Evolutionary conservation across 495 filamentous ascomycete genomes (phyloP).

Genomic region (Astrocystis sublimbata): DNA sequence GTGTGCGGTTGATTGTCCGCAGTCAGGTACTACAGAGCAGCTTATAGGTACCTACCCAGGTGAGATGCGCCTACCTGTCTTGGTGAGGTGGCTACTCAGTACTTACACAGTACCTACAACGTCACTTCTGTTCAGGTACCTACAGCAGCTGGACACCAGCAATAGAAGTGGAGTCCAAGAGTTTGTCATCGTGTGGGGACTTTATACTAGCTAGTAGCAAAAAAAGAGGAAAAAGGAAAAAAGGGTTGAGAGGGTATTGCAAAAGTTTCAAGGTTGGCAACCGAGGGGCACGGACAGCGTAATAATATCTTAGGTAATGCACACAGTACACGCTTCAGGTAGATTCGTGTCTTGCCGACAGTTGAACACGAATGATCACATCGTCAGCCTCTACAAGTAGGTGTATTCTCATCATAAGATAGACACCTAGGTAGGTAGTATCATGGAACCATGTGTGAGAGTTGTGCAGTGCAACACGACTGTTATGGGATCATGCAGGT

Average conservation of each 20-base stretch:
- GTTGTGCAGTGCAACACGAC: too few relatives aligned
- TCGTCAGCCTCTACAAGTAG: neutral
- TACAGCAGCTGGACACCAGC: too few relatives aligned
- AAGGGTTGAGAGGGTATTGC: too few relatives aligned
- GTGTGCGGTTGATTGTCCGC: constrained; percentile 9
- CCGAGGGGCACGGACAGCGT: constrained; percentile 8
- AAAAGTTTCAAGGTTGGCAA: neutral
- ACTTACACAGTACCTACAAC: neutral
- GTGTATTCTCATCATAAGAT: too few relatives aligned
- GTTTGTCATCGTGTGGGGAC: too few relatives aligned
- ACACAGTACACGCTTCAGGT: constrained; percentile 2
- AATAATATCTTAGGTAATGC: constrained; percentile 14
- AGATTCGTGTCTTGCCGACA: neutral
- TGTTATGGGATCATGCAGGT: too few relatives aligned
- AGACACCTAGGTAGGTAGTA: too few relatives aligned
- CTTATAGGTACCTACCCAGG: neutral
- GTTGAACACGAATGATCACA: neutral
- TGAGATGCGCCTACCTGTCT: neutral
- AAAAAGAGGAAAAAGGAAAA: constrained; percentile 8
- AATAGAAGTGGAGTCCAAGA: neutral
- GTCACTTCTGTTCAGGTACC: neutral
- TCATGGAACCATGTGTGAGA: too few relatives aligned
- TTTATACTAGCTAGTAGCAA: constrained; percentile 15
- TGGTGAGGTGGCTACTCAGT: neutral
- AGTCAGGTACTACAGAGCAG: neutral